Evolutionary conservation across 2,329 filamentous ascomycete genomes (phyloP).

Genomic region (Neonectria punicea): DNA sequence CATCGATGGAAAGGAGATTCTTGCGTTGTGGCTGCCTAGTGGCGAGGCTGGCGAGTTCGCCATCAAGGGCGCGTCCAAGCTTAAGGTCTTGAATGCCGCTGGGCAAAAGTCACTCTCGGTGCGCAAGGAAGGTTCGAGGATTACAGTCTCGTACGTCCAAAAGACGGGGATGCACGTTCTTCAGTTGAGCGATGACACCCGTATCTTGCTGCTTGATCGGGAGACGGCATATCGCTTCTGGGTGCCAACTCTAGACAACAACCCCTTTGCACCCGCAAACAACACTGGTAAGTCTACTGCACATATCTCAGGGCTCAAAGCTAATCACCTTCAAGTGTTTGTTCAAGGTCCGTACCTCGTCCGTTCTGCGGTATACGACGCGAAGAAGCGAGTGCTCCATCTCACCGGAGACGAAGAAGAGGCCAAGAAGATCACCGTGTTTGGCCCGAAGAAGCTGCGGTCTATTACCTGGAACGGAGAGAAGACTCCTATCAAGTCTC

Average conservation of each 20-base stretch:
- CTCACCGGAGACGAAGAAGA: constrained; percentile 58
- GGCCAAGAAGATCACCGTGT: constrained; percentile 55
- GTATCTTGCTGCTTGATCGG: constrained; percentile 64
- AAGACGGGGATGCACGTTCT: constrained; percentile 59
- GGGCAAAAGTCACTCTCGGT: constrained; percentile 54
- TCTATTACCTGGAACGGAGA: constrained; percentile 63
- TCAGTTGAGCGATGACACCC: constrained; percentile 57
- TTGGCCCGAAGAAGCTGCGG: constrained; percentile 57
- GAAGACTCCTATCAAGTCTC: constrained; percentile 44
- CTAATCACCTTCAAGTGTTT: constrained; percentile 50
- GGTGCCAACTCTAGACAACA: constrained; percentile 59
- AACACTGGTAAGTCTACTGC: constrained; percentile 53
- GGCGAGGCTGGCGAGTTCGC: constrained; percentile 66
- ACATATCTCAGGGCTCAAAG: accelerated
- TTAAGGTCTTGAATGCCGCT: constrained; percentile 39
- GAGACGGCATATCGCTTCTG: constrained; percentile 66
- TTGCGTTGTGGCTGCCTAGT: constrained; percentile 64
- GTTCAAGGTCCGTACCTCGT: constrained; percentile 64
- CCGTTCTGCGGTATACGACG: constrained; percentile 53
- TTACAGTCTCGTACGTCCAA: constrained; percentile 62
- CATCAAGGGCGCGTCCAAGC: constrained; percentile 49
- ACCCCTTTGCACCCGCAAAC: constrained; percentile 57
- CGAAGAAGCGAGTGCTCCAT: constrained; percentile 49
- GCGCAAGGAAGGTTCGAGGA: constrained; percentile 46
- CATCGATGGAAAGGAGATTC: constrained; percentile 57